These are phyloP conservation scores for Anthostomella pinea DNA, from an alignment of 2,329 filamentous ascomycete genomes.

Conservation along the genomic window DNA sequence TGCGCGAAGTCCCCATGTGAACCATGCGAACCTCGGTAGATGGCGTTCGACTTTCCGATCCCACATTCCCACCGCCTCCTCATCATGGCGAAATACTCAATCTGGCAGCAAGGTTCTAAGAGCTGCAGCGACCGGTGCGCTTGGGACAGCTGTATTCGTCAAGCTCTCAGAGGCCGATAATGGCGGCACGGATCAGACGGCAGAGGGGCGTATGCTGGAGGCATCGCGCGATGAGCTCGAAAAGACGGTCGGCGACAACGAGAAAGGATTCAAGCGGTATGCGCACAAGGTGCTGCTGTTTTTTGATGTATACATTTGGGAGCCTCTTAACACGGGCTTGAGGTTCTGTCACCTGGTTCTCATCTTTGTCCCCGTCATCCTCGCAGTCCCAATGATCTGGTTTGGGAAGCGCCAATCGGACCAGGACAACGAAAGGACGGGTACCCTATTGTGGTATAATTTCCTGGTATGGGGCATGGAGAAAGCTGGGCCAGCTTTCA, in stretches of 20 bases:
- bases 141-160: conserved; percentile 57
- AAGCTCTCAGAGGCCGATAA: conserved; percentile 56
- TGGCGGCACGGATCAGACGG: conserved; percentile 55
- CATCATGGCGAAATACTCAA: conserved; percentile 9
- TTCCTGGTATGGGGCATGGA: conserved; percentile 91
- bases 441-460: conserved; percentile 91
- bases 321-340: conserved; percentile 81
- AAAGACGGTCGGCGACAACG: conserved; percentile 62
- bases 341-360: conserved; percentile 83
- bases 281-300: conserved; percentile 61
- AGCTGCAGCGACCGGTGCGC: conserved; percentile 36
- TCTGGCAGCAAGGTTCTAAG: conserved; percentile 36
- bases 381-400: conserved; percentile 78
- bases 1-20: conserved; percentile 9
- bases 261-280: conserved; percentile 56
- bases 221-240: conserved; percentile 74
- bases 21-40: conserved; percentile 14
- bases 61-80: conserved; percentile 6
- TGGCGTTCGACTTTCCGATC: conserved; percentile 21
- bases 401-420: conserved; percentile 63
- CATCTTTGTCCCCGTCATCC: conserved; percentile 89
- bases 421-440: conserved; percentile 71
- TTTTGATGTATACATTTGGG: conserved; percentile 71
- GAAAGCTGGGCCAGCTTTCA: conserved; percentile 88
- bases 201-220: conserved; percentile 83